Base-by-base conservation (phyloP, 805 yeast species). In the Sugiyamaella smithiae region DNA sequence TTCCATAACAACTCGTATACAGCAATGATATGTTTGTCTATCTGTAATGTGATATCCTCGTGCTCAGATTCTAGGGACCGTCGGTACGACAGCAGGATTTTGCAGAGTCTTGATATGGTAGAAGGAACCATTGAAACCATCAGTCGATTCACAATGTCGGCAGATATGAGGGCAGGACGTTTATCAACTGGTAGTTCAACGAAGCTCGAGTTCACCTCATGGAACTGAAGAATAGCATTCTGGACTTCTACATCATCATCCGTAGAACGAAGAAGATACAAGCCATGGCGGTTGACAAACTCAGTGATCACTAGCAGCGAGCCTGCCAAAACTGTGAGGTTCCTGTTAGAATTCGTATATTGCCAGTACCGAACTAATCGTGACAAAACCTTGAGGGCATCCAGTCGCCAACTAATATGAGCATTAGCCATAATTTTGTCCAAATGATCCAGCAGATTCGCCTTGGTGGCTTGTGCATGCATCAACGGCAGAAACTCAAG, bases 401-500 rank as follows among this genome's bases (percentile, higher is more conserved):
- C 38, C 12, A 35, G 38, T 4, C 38, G 19, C 38, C 38, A 35
- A 12, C 20, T 35, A 12, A 35, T 35, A 19, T 16, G 22, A 3
- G 38, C 22, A 4, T 25, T 19, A 3, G 4, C 33, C 29, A 43
- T 24, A 5, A 17, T 17, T 29, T 22, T 17, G 16, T 31, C 46
- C 40, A 43, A 17, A 7, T 32, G 56, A 9, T 24, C 50, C 16
- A 53, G 41, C 19, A 53, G 22, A 16, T 22, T 12, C 7, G 14
- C 12, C 17, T 35, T 31, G 4, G 48, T 35, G 11, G 36, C 41
- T 19, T 12, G 16, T n/a, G 11, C 31, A 25, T 38, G 11, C 45
- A 53, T 22, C n/a, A 47, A n/a, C 4, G 56, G 56, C 14, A 53
- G n/a, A 36, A 23, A 47, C 20, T 49, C 20, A 7, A 53, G 24